These are phyloP conservation scores for Grosmannia serpens DNA, from an alignment of 2,329 filamentous ascomycete species.

Conservation along the genomic window DNA sequence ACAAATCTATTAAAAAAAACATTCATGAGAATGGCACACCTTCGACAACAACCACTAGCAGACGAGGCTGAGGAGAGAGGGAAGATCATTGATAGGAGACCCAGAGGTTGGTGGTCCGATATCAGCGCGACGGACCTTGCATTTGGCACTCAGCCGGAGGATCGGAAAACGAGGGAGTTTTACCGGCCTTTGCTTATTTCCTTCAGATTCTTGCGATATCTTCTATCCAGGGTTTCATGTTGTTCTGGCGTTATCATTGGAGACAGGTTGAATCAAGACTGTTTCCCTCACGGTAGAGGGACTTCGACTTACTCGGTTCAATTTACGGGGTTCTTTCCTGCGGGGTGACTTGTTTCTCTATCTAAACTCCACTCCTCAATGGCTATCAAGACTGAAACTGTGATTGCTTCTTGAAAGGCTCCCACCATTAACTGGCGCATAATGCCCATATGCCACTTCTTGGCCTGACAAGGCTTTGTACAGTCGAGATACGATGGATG, in stretches of 20 bases:
- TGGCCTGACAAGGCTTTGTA: too few species aligned
- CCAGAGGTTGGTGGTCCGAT: background rate
- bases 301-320: background rate
- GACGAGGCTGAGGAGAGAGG: background rate
- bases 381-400: background rate
- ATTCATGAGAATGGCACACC: background rate
- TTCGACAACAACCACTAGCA: background rate
- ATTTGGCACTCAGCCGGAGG: background rate
- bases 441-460: too few species aligned
- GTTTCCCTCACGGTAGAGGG: background rate
- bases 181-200: background rate
- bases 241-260: background rate
- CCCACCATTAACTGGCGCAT: too few species aligned
- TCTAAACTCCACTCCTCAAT: background rate
- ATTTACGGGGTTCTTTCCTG: background rate
- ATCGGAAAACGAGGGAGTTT: background rate
- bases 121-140: background rate
- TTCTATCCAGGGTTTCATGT: background rate
- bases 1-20: background rate
- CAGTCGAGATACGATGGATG: too few species aligned
- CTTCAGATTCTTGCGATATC: background rate
- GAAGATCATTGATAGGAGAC: background rate
- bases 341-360: background rate
- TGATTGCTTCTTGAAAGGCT: too few species aligned
- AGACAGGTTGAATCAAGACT: background rate